phyloP scores from a whole-genome alignment of 768 basidiomycete species.

The Cantharellus cinnabarinus region DNA sequence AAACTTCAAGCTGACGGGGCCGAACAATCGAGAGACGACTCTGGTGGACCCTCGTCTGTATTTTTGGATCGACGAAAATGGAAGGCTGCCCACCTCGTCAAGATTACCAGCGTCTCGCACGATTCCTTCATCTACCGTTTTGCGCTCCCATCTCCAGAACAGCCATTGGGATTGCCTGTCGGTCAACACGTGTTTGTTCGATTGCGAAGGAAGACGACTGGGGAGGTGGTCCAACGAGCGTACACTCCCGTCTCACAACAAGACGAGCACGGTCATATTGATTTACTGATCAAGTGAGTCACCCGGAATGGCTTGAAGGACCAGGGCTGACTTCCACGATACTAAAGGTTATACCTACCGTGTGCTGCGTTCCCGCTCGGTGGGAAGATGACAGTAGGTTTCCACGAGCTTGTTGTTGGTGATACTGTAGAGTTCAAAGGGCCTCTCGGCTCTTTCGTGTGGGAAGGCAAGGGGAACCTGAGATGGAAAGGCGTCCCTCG shows the following conservation, averaged over 20 bases:
- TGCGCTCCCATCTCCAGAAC: slow-evolving; percentile 21
- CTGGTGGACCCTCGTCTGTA: not conserved
- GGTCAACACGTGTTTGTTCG: slow-evolving; percentile 42
- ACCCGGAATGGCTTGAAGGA: not conserved
- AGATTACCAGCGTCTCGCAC: not conserved
- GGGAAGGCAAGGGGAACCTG: slow-evolving; percentile 24
- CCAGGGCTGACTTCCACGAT: not conserved
- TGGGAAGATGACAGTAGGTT: slow-evolving; percentile 32
- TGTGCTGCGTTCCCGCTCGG: slow-evolving; percentile 20
- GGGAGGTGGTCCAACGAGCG: slow-evolving; percentile 32
- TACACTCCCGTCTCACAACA: slow-evolving; percentile 21
- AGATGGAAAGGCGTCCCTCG: slow-evolving; percentile 19
- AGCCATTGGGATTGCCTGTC: slow-evolving; percentile 31
- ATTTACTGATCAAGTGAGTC: not conserved
- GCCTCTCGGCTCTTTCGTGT: slow-evolving; percentile 36
- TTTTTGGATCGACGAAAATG: not conserved
- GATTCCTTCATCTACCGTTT: slow-evolving; percentile 20
- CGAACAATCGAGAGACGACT: not conserved
- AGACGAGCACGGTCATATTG: not conserved
- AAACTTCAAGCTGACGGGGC: not conserved
- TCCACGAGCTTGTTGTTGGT: slow-evolving; percentile 26
- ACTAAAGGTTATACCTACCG: slow-evolving; percentile 30
- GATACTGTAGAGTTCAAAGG: slow-evolving; percentile 38
- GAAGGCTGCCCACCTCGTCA: not conserved
- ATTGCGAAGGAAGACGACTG: slow-evolving; percentile 20